Conservation (phyloP, 371 early-diverging fungal genomes). For the Apophysomyces ossiformis region DNA sequence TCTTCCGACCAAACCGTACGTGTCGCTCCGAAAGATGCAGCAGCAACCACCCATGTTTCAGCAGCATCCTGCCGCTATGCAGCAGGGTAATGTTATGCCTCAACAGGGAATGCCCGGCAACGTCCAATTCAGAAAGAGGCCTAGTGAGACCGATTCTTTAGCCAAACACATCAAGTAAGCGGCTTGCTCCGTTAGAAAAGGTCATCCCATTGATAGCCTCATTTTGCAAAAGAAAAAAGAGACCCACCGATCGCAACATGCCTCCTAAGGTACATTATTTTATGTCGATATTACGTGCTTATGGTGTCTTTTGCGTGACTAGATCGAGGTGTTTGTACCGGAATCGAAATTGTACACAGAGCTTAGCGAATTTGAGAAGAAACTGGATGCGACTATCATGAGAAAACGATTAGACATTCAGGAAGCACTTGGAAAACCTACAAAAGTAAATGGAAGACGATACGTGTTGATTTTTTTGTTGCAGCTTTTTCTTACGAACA, state of each 20-base stretch:
- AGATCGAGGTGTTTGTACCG: conserved; percentile 90
- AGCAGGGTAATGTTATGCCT: conserved; percentile 26
- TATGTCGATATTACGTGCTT: neutral
- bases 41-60: conserved; percentile 35
- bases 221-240: conserved; percentile 48
- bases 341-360: conserved; percentile 89
- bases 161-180: conserved; percentile 48
- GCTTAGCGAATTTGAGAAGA: conserved; percentile 85
- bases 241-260: conserved; percentile 65
- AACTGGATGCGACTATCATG: conserved; percentile 87
- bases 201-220: neutral
- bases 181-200: neutral
- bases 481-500: neutral
- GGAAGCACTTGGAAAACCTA: conserved; percentile 78
- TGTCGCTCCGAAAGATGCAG: conserved; percentile 14
- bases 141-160: conserved; percentile 41
- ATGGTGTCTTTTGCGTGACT: neutral
- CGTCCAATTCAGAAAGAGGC: conserved; percentile 42
- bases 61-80: conserved; percentile 32
- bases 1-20: no score
- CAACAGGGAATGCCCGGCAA: conserved; percentile 25
- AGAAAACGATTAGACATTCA: conserved; percentile 90
- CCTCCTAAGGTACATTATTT: conserved; percentile 51
- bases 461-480: conserved; percentile 19
- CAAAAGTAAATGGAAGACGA: conserved; percentile 54